Base-by-base conservation (phyloP, 2,329 filamentous ascomycete species). In the Penicillium carneum region DNA sequence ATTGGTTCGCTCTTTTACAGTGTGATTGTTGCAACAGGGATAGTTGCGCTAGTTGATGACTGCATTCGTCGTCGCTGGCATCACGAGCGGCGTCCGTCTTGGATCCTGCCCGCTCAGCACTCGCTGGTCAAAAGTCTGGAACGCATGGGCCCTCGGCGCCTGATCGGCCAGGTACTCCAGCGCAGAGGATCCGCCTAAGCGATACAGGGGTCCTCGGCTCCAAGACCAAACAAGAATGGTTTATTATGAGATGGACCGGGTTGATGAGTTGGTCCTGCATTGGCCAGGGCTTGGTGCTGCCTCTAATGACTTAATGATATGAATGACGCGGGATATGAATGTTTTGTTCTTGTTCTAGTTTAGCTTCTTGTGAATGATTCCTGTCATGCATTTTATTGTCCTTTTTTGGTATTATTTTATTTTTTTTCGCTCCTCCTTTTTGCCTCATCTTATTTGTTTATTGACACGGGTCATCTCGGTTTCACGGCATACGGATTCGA, bases 41-140 rank as follows among this genome's bases (percentile, higher is more conserved):
- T 98, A 68, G 88, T 96, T 69, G 87, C 91, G 8, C 86, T 98
- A 46, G 90, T 96, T 53, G 94, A 98, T 73, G 92, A 98, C 79
- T 92, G 88, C 80, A 97, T 98, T 82, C 91, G 91, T 77, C 84
- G 87, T 63, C 87, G 86, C 60, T 95, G 92, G 87, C 87, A 86
- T 69, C 80, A 82, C 43, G 85, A 84, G 69, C 80, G 81, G 59
- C 78, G 78, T 58, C 82, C 82, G 16, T 81, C 81, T 53, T 75
- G 87, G 70, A 80, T 81, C 34, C 80, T 86, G 23, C 84, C 86
- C 9, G 81, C 81, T 64, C 81, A 75, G 63, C 74, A 80, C 31
- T 81, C 83, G 9, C 77, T 86, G 57, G 84, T 83, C 47, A 79
- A 84, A 73, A 84, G 86, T 53, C 79, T 88, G 74, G 87, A 89